Base-by-base conservation (phyloP, 257 asterid species). In the Nicotiana knightiana region DNA sequence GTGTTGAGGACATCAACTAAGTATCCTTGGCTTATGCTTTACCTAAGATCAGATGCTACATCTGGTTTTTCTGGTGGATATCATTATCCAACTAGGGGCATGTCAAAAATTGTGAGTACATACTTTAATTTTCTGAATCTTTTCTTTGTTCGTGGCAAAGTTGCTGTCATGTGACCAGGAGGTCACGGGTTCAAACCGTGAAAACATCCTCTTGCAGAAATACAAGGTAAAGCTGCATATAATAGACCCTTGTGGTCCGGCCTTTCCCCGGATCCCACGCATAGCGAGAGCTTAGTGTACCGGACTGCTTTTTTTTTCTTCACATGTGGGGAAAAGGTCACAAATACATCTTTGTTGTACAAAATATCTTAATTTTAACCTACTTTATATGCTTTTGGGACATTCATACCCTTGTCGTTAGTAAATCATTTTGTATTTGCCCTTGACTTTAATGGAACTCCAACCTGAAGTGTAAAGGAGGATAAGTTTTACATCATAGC, bases 11-110 rank as follows among this genome's bases (percentile, higher is more conserved):
- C 96, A 15, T 93, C 97, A 4, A 39, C 76, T 7, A 93, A 94
- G 90, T 93, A 94, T 64, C 98, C 98, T 4, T 93, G 98, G 97
- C 85, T 94, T 83, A 94, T 94, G 98, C 97, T 94, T 84, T 94
- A 94, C 83, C 80, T 94, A 1, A 88, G 98, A 84, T 89, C 98
- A 61, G 98, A 93, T 77, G 91, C 98, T 79, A 90, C 97, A 1
- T 71, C 58, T 18, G 97, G 97, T 54, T 87, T 91, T 58, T 94
- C 97, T 15, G 97, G 98, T 67, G 98, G 98, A 48, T 94, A 93
- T 86, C 97, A 94, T 76, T 93, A 93, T 86, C 86, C 93, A 82
- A 86, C 96, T 3, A 87, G 98, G 32, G 98, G 98, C 76, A 94
- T 93, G 98, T 80, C 88, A 26, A 93, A 92, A 85, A 89, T 81